phyloP scores from a whole-genome alignment of 2,329 filamentous ascomycete genomes.

The Pseudogymnoascus sp. region DNA sequence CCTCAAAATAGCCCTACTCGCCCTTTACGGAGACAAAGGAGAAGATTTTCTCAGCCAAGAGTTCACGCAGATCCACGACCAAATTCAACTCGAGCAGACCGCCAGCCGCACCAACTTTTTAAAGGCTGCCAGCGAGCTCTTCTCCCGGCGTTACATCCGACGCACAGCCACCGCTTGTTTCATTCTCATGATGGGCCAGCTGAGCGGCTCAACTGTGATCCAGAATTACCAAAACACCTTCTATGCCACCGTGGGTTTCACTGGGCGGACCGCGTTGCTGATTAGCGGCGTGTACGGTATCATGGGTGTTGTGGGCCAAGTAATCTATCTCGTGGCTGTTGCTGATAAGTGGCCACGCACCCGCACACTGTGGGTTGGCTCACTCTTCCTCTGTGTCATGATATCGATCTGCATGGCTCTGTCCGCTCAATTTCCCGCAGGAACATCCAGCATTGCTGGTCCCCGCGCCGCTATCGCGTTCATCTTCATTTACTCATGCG shows the following conservation, averaged over 20 bases:
- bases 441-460: conserved; percentile 17
- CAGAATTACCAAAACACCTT: conserved; percentile 34
- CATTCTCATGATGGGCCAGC: conserved; percentile 30
- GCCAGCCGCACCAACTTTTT: conserved; percentile 18
- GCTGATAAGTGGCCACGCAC: conserved; percentile 31
- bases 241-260: conserved; percentile 30
- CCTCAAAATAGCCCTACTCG: conserved; percentile 12
- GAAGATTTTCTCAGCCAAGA: conserved; percentile 22
- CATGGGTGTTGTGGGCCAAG: conserved; percentile 32
- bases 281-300: conserved; percentile 33
- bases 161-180: conserved; percentile 29
- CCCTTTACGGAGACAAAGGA: conserved; percentile 19
- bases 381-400: conserved; percentile 16
- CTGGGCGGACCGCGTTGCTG: conserved; percentile 27
- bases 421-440: conserved; percentile 16
- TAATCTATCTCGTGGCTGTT: conserved; percentile 28
- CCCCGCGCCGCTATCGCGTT: conserved; percentile 30
- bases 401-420: conserved; percentile 21
- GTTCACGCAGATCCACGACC: conserved; percentile 26
- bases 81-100: conserved; percentile 25
- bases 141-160: conserved; percentile 25
- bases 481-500: conserved; percentile 33
- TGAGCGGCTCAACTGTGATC: conserved; percentile 31
- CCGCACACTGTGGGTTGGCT: conserved; percentile 24
- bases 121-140: conserved; percentile 19